Conservation (phyloP, 1,139 yeast species). For the Geotrichum candidum region DNA sequence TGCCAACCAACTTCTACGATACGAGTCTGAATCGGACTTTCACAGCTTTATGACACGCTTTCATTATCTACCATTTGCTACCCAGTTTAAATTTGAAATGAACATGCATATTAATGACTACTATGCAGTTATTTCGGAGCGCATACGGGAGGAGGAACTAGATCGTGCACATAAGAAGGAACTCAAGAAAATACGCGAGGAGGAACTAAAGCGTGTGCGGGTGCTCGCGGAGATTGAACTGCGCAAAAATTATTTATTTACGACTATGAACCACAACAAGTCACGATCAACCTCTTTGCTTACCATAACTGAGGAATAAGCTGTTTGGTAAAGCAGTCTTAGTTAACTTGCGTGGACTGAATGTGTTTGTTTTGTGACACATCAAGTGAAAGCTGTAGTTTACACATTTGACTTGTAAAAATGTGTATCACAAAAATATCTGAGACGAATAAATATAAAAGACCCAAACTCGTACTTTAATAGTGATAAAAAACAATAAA, state of each 20-base stretch:
- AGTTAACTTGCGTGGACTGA: no score
- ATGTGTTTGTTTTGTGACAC: no score
- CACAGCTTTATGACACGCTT: slow-evolving; percentile 18
- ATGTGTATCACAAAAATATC: no score
- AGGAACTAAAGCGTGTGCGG: background rate
- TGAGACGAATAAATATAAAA: no score
- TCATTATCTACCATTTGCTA: slow-evolving; percentile 18
- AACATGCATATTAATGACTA: slow-evolving; percentile 18
- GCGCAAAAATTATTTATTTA: background rate
- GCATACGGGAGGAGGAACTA: background rate
- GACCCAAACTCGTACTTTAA: no score
- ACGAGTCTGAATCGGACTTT: slow-evolving; percentile 14
- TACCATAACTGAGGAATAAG: background rate
- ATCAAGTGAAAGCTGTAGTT: no score
- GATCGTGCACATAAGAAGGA: background rate
- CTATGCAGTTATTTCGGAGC: background rate
- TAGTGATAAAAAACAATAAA: no score
- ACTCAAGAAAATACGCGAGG: no score
- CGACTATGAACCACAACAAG: background rate
- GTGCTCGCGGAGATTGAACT: background rate
- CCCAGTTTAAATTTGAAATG: slow-evolving; percentile 17
- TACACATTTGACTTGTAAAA: no score
- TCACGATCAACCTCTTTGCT: background rate
- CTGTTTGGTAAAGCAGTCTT: background rate
- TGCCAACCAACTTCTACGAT: slow-evolving; percentile 16